Evolutionary conservation across 192 early-diverging fungal genomes (phyloP).

Genomic region (Helicostylum pulchrum): DNA sequence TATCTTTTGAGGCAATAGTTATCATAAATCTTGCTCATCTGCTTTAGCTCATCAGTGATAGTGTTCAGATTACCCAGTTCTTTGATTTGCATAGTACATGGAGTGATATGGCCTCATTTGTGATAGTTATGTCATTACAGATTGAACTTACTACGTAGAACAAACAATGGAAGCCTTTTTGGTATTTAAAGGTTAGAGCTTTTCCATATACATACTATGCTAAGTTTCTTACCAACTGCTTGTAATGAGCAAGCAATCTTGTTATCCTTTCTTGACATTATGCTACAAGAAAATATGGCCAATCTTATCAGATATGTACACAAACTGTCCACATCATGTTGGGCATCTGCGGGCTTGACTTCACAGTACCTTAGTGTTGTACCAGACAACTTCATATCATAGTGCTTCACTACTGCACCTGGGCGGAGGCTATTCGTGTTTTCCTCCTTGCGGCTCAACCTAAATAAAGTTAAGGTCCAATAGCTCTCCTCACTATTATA

Average conservation of each 20-base stretch:
- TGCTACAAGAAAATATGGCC: neutral
- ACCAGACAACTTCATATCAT: neutral
- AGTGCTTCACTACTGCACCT: neutral
- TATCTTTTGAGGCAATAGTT: conserved; percentile 2
- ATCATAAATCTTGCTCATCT: neutral
- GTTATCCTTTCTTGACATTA: conserved; percentile 8
- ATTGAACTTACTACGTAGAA: conserved; percentile 5
- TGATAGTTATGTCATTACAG: neutral
- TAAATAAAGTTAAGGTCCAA: neutral
- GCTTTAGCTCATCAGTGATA: neutral
- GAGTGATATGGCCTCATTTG: neutral
- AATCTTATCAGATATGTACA: conserved; percentile 4
- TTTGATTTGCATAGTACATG: conserved; percentile 1
- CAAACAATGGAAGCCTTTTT: conserved; percentile 6
- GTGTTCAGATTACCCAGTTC: neutral
- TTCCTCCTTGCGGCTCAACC: neutral
- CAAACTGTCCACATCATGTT: neutral
- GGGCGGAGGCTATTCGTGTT: neutral
- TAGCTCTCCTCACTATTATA: neutral
- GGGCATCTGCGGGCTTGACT: conserved; percentile 1
- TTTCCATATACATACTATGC: conserved; percentile 2
- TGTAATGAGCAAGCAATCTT: conserved; percentile 6
- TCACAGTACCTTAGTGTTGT: neutral
- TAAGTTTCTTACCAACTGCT: conserved; percentile 16
- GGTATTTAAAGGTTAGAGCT: conserved; percentile 13